phyloP scores from a whole-genome alignment of 2,329 filamentous ascomycete genomes.

The Cryphonectria parasitica region DNA sequence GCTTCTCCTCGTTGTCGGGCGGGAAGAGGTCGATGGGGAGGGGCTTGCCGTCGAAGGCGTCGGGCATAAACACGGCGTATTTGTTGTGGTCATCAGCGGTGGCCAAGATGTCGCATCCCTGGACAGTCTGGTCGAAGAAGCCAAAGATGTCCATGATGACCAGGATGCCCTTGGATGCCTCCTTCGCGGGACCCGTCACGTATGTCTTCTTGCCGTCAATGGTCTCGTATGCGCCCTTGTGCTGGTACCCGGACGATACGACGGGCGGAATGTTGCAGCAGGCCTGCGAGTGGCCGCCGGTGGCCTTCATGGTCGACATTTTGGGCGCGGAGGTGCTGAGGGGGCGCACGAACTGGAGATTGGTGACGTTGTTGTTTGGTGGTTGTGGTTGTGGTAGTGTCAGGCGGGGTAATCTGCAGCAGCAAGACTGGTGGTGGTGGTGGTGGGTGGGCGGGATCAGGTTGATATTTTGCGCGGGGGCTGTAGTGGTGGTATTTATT shows the following conservation, averaged over 20 bases:
- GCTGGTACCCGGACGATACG: constrained; percentile 46
- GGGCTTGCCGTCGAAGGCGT: constrained; percentile 83
- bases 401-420: constrained; percentile 12
- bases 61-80: constrained; percentile 88
- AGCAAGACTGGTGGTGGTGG: constrained; percentile 10
- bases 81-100: constrained; percentile 60
- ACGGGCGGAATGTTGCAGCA: constrained; percentile 54
- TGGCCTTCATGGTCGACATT: constrained; percentile 42
- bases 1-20: constrained; percentile 66
- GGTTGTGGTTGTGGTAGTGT: neutral
- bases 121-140: constrained; percentile 70
- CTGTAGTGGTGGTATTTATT: neutral
- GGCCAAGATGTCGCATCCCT: constrained; percentile 70
- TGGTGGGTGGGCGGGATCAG: neutral
- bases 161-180: constrained; percentile 61
- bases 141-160: constrained; percentile 71
- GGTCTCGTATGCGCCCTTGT: constrained; percentile 50
- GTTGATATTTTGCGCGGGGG: constrained; percentile 2
- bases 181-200: constrained; percentile 48
- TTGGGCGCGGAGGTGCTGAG: constrained; percentile 32
- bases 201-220: constrained; percentile 53
- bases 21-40: constrained; percentile 63
- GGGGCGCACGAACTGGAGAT: neutral
- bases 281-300: constrained; percentile 44
- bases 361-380: neutral